Base-by-base conservation (phyloP, 2,329 filamentous ascomycete species). In the Gaeumannomyces sp. region DNA sequence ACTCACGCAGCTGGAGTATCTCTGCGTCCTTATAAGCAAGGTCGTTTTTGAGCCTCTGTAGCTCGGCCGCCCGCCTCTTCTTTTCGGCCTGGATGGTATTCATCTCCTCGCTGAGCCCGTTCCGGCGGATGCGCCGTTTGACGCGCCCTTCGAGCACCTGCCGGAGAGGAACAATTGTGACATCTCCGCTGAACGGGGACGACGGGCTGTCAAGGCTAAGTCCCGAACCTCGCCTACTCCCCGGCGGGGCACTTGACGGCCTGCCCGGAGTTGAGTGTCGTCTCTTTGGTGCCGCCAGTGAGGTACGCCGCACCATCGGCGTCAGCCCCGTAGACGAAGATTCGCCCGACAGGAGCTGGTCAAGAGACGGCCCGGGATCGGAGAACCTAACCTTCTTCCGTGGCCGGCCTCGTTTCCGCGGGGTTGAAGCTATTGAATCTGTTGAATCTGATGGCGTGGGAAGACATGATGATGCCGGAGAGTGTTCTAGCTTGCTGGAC, bases 311-410 rank as follows among this genome's bases (percentile, higher is more conserved):
- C 59, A 88, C 75, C 75, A 86, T 83, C 1, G 86, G 85, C 1
- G 86, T 88, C 33, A 88, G 73, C 2, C 85, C 85, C 0, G 81
- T 85, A 2, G 80, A 77, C 27, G 75, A 66, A 4, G n/a, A 45
- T 25, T 58, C 50, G 1, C 35, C 28, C n/a, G 28, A 6, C 25
- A 57, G 64, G 14, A 72, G 67, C 10, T 68, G 65, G 22, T 73
- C 66, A 53, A 75, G 66, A 0, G 75, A 71, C 1, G 78, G 76
- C 0, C 82, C 84, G 11, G 84, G 83, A 57, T 87, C 84, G 0
- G 85, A 88, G 73, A 87, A 86, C 53, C 85, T 82, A 28, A 87
- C 84, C 65, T 78, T 77, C 68, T 82, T 83, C 69, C 79, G 83
- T 1, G 73, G 62, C 31, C 68, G 72, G 22, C 67, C 64, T 62